These are phyloP conservation scores for Populus trichocarpa DNA, from an alignment of 441 rosid species.

Conservation along the genomic window DNA sequence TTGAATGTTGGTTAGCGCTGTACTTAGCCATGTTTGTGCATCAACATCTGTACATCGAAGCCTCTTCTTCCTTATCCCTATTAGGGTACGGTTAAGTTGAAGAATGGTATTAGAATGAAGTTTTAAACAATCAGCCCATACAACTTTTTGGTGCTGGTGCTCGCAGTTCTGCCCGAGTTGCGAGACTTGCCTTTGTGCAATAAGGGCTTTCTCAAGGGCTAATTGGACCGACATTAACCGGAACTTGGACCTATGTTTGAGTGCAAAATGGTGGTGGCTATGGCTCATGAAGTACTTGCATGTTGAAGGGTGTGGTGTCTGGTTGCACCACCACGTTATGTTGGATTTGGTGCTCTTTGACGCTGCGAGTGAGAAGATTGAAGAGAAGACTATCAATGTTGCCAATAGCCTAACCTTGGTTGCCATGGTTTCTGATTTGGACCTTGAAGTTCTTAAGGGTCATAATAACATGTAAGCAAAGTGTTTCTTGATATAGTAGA, in stretches of 20 bases:
- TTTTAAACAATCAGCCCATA: conserved; percentile 56
- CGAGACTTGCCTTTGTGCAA: conserved; percentile 26
- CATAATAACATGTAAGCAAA: conserved; percentile 3
- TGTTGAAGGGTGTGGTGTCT: conserved; percentile 66
- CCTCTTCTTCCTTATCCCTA: conserved; percentile 25
- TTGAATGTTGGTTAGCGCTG: conserved; percentile 66
- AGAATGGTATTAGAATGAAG: conserved; percentile 49
- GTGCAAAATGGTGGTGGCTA: conserved; percentile 19
- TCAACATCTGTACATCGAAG: conserved; percentile 46
- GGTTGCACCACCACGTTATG: conserved; percentile 60
- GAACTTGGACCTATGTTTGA: conserved; percentile 43
- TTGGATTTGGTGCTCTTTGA: conserved; percentile 24
- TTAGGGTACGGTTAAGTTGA: conserved; percentile 57
- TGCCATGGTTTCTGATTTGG: conserved; percentile 21
- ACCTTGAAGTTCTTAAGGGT: conserved; percentile 12
- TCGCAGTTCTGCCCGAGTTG: conserved; percentile 27
- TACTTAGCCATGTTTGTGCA: conserved; percentile 86
- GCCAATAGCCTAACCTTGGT: conserved; percentile 16
- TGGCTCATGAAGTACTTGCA: conserved; percentile 47
- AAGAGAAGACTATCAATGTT: conserved; percentile 24
- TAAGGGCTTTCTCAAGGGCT: conserved; percentile 48
- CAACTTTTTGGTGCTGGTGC: conserved; percentile 31
- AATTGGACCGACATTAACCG: conserved; percentile 40
- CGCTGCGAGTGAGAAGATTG: conserved; percentile 19
- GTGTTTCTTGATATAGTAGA: conserved; percentile 17